These are phyloP conservation scores for Marsdenia floribunda DNA, from an alignment of 257 asterid species.

Conservation along the genomic window DNA sequence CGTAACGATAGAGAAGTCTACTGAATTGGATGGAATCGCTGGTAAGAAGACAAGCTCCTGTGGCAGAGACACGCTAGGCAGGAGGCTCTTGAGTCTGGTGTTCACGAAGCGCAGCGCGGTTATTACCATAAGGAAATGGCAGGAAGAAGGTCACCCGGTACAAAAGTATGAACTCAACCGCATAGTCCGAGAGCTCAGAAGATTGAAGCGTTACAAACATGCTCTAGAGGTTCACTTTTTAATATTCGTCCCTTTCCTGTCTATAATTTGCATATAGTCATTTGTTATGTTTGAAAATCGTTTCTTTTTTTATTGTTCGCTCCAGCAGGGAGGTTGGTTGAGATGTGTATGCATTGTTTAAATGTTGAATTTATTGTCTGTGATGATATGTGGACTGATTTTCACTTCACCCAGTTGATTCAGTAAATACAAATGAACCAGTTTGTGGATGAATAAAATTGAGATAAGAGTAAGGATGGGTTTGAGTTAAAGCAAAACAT, in stretches of 20 bases:
- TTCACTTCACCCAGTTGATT: background rate
- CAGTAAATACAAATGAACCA: background rate
- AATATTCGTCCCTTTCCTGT: background rate
- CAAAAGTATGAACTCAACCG: slow-evolving; percentile 83
- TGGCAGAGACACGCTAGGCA: slow-evolving; percentile 58
- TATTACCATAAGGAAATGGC: slow-evolving; percentile 67
- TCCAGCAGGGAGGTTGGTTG: background rate
- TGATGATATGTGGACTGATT: background rate
- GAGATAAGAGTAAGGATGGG: background rate
- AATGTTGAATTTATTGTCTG: background rate
- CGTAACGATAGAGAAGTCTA: slow-evolving; percentile 24
- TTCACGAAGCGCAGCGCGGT: slow-evolving; percentile 79
- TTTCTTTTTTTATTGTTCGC: background rate
- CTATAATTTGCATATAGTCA: background rate
- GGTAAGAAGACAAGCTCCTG: slow-evolving; percentile 18
- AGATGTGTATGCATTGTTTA: background rate
- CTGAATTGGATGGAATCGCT: slow-evolving; percentile 9
- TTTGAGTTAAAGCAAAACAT: background rate
- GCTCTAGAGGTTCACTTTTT: slow-evolving; percentile 68
- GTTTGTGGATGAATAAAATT: background rate
- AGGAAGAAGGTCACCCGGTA: slow-evolving; percentile 70
- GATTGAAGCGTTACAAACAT: slow-evolving; percentile 68
- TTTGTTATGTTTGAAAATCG: background rate
- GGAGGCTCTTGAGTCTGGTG: slow-evolving; percentile 62
- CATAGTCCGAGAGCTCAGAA: slow-evolving; percentile 78